Evolutionary conservation across 75 land plant species (phyloP), one percentile per base, ranked within the genome.

Genomic region (Picea glauca): DNA sequence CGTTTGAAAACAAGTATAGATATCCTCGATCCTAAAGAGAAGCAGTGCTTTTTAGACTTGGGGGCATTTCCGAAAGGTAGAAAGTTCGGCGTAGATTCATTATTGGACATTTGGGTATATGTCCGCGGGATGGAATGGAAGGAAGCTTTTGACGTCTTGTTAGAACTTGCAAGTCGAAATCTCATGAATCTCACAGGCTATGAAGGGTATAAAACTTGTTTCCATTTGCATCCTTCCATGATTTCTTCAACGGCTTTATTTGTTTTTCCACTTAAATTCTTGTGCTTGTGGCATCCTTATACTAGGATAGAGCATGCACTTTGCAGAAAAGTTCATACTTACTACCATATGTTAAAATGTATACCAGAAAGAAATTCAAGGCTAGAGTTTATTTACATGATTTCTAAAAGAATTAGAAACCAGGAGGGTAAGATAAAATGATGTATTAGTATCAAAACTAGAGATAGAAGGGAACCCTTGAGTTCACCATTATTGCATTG

Each of bases 51-150:
- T 78, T 66, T 87, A 58, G 91, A 90, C 43, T 78, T 90, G 77
- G 88, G 89, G 6, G 62, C 82, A 7, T 90, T 90, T 74, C 88
- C 89, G 0, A 87, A 90, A 60, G 91, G 87, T 78, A 85, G 81
- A 68, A 87, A 74, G 64, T 87, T 87, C 63, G 85, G 87, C 2
- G 83, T 87, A 5, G 87, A 81, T 79, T 68, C 86, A 1, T 84
- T 90, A 1, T 79, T 90, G 62, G 84, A 81, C 63, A 73, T 90
- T 38, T 90, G 91, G 91, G 77, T 84, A 64, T 85, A 84, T 64
- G 60, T 81, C 1, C 89, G 87, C 32, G 87, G 79, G 26, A 61
- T 90, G 11, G 80, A 81, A 58, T 87, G 81, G 58, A 78, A 66
- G 18, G 89, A 90, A 60, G 91, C 91, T 40, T 87, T 87, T 77